Evolutionary conservation across 306 rosid genomes (phyloP).

Genomic region (Vigna radiata): DNA sequence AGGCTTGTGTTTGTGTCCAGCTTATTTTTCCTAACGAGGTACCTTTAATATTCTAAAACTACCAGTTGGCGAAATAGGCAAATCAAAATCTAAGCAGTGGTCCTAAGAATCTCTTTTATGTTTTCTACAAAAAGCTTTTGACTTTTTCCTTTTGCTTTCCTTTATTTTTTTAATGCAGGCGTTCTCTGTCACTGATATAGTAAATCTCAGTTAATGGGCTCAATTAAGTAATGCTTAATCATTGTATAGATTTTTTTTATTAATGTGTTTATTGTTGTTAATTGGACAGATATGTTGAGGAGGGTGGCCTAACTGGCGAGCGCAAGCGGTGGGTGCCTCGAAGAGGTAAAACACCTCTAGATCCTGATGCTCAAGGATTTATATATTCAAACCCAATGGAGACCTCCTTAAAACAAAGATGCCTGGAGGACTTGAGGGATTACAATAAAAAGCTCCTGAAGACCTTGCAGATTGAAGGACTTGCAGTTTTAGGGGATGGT

Average conservation of each 20-base stretch:
- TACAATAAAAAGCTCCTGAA: conserved; percentile 75
- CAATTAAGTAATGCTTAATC: conserved; percentile 20
- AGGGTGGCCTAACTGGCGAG: conserved; percentile 98
- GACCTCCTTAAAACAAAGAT: conserved; percentile 91
- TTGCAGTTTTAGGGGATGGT: conserved; percentile 71
- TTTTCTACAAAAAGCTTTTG: conserved; percentile 14
- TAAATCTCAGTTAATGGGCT: conserved; percentile 13
- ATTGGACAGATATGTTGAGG: conserved; percentile 73
- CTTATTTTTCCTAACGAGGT: conserved; percentile 16
- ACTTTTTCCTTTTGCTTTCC: conserved; percentile 1
- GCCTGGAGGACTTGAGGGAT: conserved; percentile 75
- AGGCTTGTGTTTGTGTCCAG: conserved; percentile 21
- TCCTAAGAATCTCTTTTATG: conserved; percentile 29
- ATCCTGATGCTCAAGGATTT: conserved; percentile 94
- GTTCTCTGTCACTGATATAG: conserved; percentile 26
- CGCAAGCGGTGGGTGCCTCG: conserved; percentile 98
- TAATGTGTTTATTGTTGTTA: conserved; percentile 38
- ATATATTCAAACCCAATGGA: conserved; percentile 93
- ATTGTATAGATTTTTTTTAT: neutral
- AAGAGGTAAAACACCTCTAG: conserved; percentile 91
- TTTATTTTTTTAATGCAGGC: conserved; percentile 38
- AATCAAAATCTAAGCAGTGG: conserved; percentile 10
- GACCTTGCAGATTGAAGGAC: conserved; percentile 77
- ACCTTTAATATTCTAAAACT: conserved; percentile 25
- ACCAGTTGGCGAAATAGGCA: conserved; percentile 24